Base-by-base conservation (phyloP, 164 flowering plant species). In the Malania oleifera region DNA sequence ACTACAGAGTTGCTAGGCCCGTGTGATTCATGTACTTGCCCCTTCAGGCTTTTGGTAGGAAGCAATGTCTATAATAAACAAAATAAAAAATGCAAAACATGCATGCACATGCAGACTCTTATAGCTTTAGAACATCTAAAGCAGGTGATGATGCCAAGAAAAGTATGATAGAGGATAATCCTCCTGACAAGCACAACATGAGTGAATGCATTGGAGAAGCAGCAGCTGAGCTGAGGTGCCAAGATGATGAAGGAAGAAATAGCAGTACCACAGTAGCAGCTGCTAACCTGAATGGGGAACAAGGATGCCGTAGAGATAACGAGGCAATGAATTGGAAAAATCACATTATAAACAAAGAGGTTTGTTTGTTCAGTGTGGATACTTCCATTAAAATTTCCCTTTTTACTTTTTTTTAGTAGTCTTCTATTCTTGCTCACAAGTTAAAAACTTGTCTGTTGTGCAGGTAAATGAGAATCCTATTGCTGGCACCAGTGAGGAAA, bases 191-290 rank as follows among this genome's bases (percentile, higher is more conserved):
- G 23, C 47, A 43, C 35, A 17, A 38, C 17, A 34, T 44, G 23
- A 49, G n/a, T n/a, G n/a, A n/a, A n/a, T n/a, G n/a, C n/a, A n/a
- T 26, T 48, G 54, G 13, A 15, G 59, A 52, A n/a, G 56, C 49
- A 56, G 27, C 56, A 19, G 37, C 29, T 41, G 52, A 29, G 14
- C 50, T 25, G n/a, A 39, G 56, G 40, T 20, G 31, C 19, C 50
- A 17, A 18, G 61, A 64, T 41, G 41, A 50, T 26, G 45, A 64
- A 43, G 3, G 38, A n/a, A 5, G n/a, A 28, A 39, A 52, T 17
- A 35, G 60, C 37, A n/a, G n/a, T n/a, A n/a, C 1, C 0, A 5
- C 17, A 4, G 60, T 18, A 13, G 48, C 24, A 18, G 25, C n/a
- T n/a, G 20, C 22, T 44, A 19, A 20, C 18, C 7, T n/a, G 18